phyloP scores from a whole-genome alignment of 495 filamentous ascomycete genomes.

The Neurospora tetraspora region DNA sequence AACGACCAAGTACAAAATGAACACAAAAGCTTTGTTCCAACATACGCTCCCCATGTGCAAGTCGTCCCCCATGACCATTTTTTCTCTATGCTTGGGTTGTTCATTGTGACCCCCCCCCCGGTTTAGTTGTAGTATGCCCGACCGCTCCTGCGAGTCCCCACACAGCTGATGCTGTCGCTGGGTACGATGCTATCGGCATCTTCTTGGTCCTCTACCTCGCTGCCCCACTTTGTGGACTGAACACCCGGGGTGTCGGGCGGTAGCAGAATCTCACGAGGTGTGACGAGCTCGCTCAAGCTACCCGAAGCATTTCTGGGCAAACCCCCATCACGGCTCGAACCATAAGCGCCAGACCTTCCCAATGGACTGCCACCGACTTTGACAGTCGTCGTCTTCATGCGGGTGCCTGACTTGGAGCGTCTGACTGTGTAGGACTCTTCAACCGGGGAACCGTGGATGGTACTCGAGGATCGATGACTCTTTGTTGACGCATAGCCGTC shows the following conservation, averaged over 20 bases:
- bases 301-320: background rate
- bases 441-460: conserved; percentile 18
- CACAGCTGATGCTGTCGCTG: conserved; percentile 58
- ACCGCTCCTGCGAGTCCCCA: conserved; percentile 36
- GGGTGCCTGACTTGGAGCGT: conserved; percentile 19
- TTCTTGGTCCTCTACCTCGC: conserved; percentile 7
- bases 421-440: conserved; percentile 14
- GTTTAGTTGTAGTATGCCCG: conserved; percentile 9
- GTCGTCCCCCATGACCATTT: background rate
- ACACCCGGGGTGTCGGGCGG: conserved; percentile 35
- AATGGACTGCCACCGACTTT: conserved; percentile 11
- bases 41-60: background rate
- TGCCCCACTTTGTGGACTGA: conserved; percentile 17
- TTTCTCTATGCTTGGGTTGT: background rate
- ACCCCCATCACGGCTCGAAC: background rate
- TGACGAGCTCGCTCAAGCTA: conserved; percentile 4
- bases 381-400: conserved; percentile 22
- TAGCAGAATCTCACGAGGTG: conserved; percentile 33
- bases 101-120: background rate
- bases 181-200: conserved; percentile 43
- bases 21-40: background rate
- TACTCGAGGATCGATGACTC: conserved; percentile 25
- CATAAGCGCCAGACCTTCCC: background rate
- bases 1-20: background rate
- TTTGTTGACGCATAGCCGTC: conserved; percentile 31